Conservation (phyloP, 2,329 filamentous ascomycete genomes). For the Escovopsis sp. region DNA sequence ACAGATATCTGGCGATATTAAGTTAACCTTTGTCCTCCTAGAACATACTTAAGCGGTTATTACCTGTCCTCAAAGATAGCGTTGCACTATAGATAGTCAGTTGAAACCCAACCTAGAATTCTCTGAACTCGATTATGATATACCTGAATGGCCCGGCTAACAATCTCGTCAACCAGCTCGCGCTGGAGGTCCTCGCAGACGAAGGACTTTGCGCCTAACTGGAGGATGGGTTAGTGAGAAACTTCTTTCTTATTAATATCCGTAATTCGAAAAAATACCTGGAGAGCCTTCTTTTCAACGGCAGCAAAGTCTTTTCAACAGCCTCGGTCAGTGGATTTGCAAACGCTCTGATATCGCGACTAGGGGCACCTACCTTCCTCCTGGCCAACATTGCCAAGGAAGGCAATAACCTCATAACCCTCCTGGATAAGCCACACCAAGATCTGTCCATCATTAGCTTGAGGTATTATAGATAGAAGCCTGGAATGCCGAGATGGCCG, state of each 20-base stretch:
- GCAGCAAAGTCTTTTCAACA: slow-evolving; percentile 42
- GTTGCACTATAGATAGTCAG: slow-evolving; percentile 20
- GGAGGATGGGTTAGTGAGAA: too few species aligned
- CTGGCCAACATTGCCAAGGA: slow-evolving; percentile 54
- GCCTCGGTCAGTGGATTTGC: too few species aligned
- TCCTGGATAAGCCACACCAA: slow-evolving; percentile 22
- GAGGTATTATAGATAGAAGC: too few species aligned
- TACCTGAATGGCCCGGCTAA: slow-evolving; percentile 61
- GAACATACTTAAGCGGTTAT: too few species aligned
- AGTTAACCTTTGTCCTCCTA: too few species aligned
- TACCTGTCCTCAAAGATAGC: slow-evolving; percentile 43
- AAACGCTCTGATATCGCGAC: too few species aligned
- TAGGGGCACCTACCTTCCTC: slow-evolving; percentile 28
- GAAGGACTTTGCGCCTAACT: slow-evolving; percentile 23
- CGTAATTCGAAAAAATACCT: too few species aligned
- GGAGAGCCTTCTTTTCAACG: slow-evolving; percentile 51
- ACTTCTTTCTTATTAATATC: too few species aligned
- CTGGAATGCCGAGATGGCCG: too few species aligned
- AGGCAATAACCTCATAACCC: slow-evolving; percentile 13
- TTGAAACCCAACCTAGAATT: not conserved
- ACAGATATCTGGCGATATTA: slow-evolving; percentile 11
- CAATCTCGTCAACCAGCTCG: slow-evolving; percentile 63
- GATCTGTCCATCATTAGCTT: too few species aligned
- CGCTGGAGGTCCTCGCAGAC: slow-evolving; percentile 46
- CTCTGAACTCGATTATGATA: slow-evolving; percentile 1